These are phyloP conservation scores for Arabidopsis arenosa DNA, from an alignment of 345 rosid species.

Conservation along the genomic window DNA sequence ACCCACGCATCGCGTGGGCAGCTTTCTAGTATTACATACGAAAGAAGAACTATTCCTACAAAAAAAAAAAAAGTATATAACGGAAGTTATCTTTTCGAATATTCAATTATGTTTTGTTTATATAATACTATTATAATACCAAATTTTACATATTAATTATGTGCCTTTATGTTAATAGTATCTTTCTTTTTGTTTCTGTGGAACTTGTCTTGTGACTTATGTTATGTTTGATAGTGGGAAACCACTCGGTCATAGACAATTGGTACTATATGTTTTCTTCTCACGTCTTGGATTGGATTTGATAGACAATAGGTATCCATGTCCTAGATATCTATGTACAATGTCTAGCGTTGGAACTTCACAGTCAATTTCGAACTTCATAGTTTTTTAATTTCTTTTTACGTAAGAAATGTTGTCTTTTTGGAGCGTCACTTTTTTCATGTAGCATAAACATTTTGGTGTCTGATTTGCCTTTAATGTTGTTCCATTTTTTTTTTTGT, in stretches of 20 bases:
- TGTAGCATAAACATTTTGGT: neutral
- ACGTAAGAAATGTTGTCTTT: neutral
- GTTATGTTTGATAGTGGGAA: conserved; percentile 11
- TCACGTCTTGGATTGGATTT: neutral
- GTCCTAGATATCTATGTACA: neutral
- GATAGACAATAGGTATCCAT: neutral
- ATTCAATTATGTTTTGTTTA: neutral
- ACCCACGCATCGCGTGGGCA: too few species aligned
- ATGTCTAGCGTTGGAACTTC: neutral
- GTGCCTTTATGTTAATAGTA: neutral
- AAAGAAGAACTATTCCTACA: too few species aligned
- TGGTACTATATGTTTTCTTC: neutral
- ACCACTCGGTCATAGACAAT: conserved; percentile 7
- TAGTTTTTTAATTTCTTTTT: neutral
- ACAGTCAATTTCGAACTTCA: neutral
- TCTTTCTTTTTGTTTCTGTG: neutral
- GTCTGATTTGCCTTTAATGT: neutral
- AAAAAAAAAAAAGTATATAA: neutral
- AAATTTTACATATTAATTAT: neutral
- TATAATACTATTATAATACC: neutral
- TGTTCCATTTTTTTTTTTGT: neutral
- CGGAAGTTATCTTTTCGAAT: neutral
- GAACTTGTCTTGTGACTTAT: conserved; percentile 15
- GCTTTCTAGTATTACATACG: too few species aligned
- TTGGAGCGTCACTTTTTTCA: neutral